These are phyloP conservation scores for Zygosaccharomyces kombuchaensis DNA, from an alignment of 805 yeast genomes.

Conservation along the genomic window DNA sequence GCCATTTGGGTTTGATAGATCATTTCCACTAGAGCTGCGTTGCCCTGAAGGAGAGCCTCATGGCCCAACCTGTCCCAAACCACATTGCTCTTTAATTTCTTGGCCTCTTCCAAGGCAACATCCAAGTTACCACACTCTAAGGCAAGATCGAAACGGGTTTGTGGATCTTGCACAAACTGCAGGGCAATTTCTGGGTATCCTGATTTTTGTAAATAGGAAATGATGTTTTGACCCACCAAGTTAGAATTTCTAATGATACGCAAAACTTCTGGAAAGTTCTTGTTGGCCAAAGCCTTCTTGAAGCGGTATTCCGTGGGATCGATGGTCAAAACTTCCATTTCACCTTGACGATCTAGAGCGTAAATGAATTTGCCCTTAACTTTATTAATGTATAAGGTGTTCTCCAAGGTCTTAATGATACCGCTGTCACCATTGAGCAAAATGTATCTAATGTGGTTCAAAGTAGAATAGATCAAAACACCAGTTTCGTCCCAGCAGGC, in stretches of 20 bases:
- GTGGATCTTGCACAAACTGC: slow-evolving; percentile 95
- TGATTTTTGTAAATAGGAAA: slow-evolving; percentile 87
- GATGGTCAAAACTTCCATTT: slow-evolving; percentile 69
- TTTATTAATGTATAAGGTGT: slow-evolving; percentile 75
- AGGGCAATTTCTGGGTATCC: slow-evolving; percentile 98
- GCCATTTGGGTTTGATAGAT: slow-evolving; percentile 82
- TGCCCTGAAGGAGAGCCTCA: slow-evolving; percentile 89
- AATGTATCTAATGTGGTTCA: slow-evolving; percentile 93
- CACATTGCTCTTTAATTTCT: slow-evolving; percentile 57
- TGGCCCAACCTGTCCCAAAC: slow-evolving; percentile 80
- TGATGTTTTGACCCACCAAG: slow-evolving; percentile 94
- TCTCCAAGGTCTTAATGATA: slow-evolving; percentile 85
- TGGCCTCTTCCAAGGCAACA: slow-evolving; percentile 87
- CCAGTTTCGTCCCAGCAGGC: slow-evolving; percentile 97
- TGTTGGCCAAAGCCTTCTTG: slow-evolving; percentile 86
- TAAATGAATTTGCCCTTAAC: slow-evolving; percentile 68
- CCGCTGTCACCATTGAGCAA: slow-evolving; percentile 93
- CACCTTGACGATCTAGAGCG: slow-evolving; percentile 81
- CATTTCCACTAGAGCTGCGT: slow-evolving; percentile 75
- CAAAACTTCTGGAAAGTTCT: slow-evolving; percentile 86
- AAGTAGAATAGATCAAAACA: slow-evolving; percentile 86
- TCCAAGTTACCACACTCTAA: slow-evolving; percentile 86
- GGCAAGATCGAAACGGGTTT: slow-evolving; percentile 92
- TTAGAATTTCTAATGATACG: slow-evolving; percentile 84
- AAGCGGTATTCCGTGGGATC: slow-evolving; percentile 98